Conservation (phyloP, 257 asterid genomes). For the Scutellaria galericulata region DNA sequence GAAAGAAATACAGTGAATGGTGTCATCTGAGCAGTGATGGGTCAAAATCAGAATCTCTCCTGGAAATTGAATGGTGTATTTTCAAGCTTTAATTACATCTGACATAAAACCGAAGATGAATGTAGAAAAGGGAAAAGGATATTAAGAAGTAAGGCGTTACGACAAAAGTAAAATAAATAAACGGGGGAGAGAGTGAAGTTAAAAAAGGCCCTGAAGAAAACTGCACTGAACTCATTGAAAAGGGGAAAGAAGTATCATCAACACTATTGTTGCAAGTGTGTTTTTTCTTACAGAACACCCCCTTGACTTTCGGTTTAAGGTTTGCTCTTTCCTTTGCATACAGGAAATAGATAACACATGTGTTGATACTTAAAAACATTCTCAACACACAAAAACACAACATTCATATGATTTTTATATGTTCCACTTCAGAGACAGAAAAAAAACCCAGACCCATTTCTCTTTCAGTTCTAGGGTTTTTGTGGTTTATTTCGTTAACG, state of each 20-base stretch:
- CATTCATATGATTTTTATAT: background rate
- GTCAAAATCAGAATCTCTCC: slow-evolving; percentile 65
- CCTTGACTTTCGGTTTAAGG: slow-evolving; percentile 37
- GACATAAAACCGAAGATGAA: slow-evolving; percentile 46
- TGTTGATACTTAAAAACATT: slow-evolving; percentile 19
- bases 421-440: background rate
- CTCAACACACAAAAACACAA: background rate
- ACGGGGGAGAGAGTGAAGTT: background rate
- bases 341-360: slow-evolving; percentile 19
- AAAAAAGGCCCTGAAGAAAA: slow-evolving; percentile 14
- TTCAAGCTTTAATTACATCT: slow-evolving; percentile 39
- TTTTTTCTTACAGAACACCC: slow-evolving; percentile 22
- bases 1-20: slow-evolving; percentile 27
- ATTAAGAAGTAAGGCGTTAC: background rate
- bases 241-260: slow-evolving; percentile 18
- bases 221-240: slow-evolving; percentile 27
- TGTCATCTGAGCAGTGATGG: slow-evolving; percentile 43
- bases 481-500: background rate
- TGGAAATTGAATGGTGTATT: slow-evolving; percentile 28
- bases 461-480: slow-evolving; percentile 45
- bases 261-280: slow-evolving; percentile 36
- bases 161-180: background rate
- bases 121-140: slow-evolving; percentile 29
- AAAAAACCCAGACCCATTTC: slow-evolving; percentile 1
- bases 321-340: slow-evolving; percentile 36